Base-by-base conservation (phyloP, 495 filamentous ascomycete genomes). In the Rostrohypoxylon terebratum region DNA sequence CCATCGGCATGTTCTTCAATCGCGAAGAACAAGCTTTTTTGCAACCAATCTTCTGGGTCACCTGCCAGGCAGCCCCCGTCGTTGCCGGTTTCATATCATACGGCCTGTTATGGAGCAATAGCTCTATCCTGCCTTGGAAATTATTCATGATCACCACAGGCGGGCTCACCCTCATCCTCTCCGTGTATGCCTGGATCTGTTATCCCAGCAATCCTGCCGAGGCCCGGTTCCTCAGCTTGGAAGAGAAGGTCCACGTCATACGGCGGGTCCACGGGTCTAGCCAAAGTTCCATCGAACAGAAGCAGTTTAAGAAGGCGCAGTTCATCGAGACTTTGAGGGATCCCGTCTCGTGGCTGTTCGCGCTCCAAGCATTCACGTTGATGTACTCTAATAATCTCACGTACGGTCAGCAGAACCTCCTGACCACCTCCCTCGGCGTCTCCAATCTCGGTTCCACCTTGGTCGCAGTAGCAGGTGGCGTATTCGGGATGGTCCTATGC, bases 371-470 rank as follows among this genome's bases (percentile, higher is more conserved):
- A 9, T 62, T 62, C 6, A 62, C 59, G 5, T 25, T 62, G 59
- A 62, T 62, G 59, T 62, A 62, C 59, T 62, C 59, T 7, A 62
- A 62, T 11, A 62, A 62, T 62, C 59, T 62, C 5, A 62, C 59
- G 23, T 62, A 62, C 31, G 59, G 59, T 11, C 59, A 62, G 31
- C 59, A 62, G 44, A 62, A 62, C n/a, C 59, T 62, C 25, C 44
- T 62, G 4, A 62, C 59, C 10, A 62, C 59, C 23, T 62, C 59
- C 23, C 44, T 62, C n/a, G 59, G 59, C 16, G 59, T 62, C 14
- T 62, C 59, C 18, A 62, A 44, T 31, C 59, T 62, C 42, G 59
- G 59, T 9, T 62, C 59, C 38, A 62, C 59, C 14, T 62, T 62
- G 7, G 59, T 62, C 13, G 44, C 59, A 14, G 59, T 38, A 48